Conservation (phyloP, 73 alveolate genomes). For the Diophrys appendiculata region DNA sequence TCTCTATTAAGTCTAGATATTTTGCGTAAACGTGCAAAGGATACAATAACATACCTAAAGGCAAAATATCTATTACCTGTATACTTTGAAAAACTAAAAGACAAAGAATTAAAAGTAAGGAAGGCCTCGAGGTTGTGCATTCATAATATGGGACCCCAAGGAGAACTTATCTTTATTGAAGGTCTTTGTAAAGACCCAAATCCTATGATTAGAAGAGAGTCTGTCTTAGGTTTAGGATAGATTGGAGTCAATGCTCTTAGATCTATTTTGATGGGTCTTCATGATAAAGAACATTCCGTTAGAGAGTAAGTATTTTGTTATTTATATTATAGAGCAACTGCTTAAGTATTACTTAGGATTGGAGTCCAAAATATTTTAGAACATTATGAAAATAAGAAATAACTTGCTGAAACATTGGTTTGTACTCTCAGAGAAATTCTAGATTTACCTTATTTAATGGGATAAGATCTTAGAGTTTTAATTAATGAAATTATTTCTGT, state of each 20-base stretch:
- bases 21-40: conserved; percentile 80
- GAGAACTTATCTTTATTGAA: conserved; percentile 89
- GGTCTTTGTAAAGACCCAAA: conserved; percentile 89
- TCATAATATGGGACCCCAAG: conserved; percentile 86
- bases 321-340: no score
- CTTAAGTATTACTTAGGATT: conserved; percentile 14
- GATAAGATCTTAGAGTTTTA: neutral
- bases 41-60: conserved; percentile 82
- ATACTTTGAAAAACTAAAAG: conserved; percentile 76
- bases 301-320: conserved; percentile 56
- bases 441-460: conserved; percentile 4
- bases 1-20: conserved; percentile 76
- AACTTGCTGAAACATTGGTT: conserved; percentile 35
- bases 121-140: conserved; percentile 81
- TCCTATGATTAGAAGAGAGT: conserved; percentile 80
- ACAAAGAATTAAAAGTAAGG: conserved; percentile 77
- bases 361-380: conserved; percentile 26
- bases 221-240: conserved; percentile 87
- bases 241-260: conserved; percentile 86
- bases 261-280: conserved; percentile 84
- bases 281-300: conserved; percentile 79
- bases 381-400: conserved; percentile 17
- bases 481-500: neutral
- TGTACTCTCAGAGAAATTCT: conserved; percentile 51
- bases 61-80: conserved; percentile 86